Conservation (phyloP, 2,329 filamentous ascomycete genomes). For the Aspergillus bombycis region DNA sequence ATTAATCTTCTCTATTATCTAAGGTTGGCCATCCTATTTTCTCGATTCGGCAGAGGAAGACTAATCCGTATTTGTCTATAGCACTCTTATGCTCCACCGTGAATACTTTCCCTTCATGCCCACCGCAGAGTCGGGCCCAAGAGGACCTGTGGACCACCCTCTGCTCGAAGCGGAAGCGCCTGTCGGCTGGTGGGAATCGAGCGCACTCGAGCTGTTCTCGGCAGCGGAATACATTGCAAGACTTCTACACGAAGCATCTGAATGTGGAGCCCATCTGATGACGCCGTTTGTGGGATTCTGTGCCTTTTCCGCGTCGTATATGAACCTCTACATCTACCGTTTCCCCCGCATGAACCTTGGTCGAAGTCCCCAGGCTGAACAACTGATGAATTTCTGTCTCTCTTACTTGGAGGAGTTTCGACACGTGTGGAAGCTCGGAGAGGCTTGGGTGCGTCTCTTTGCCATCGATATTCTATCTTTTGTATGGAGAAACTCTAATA, state of each 20-base stretch:
- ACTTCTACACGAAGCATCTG: conserved; percentile 3
- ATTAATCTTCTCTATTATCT: conserved; percentile 6
- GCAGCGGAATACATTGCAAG: conserved; percentile 1
- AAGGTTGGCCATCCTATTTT: neutral
- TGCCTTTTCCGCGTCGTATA: conserved; percentile 2
- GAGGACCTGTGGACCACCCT: conserved; percentile 1
- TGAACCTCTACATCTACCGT: conserved; percentile 3
- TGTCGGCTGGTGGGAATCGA: conserved; percentile 3
- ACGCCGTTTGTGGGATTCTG: conserved; percentile 5
- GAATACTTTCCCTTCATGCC: conserved; percentile 8
- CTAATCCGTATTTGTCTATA: neutral
- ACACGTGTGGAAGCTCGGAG: conserved; percentile 5
- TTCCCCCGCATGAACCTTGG: conserved; percentile 7
- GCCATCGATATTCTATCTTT: neutral
- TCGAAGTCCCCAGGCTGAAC: neutral
- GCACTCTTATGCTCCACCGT: conserved; percentile 9
- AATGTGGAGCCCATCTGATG: conserved; percentile 1
- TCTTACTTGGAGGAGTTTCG: conserved; percentile 2
- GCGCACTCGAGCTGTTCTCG: neutral
- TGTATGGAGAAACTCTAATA: neutral
- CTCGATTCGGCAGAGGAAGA: neutral
- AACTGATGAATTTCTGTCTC: conserved; percentile 1
- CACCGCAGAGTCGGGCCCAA: neutral
- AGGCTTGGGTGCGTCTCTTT: neutral
- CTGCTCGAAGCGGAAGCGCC: conserved; percentile 5